A percentile compares a stretch with the other conserved stretches of the same genome.
Evolutionary conservation across 148 eudicot genomes (phyloP).

Genomic region (Agrostemma githago): DNA sequence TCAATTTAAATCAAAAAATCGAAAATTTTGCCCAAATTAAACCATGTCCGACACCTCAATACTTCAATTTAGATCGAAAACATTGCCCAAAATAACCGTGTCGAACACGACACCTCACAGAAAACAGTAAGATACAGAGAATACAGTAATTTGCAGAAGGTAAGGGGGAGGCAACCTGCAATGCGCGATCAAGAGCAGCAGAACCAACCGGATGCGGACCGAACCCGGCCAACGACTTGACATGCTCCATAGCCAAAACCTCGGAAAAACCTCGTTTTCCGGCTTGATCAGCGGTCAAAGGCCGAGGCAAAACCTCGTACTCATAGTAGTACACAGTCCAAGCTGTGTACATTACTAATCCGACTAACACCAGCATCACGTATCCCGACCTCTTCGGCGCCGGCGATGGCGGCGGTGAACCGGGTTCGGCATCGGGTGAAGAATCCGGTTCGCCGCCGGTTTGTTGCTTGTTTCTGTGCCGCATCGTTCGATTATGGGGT

Average conservation of each 20-base stretch:
- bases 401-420: conserved; percentile 3
- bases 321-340: conserved; percentile 71
- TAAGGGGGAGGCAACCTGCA: conserved; percentile 39
- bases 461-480: conserved; percentile 21
- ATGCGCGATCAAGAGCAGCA: conserved; percentile 59
- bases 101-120: too few species aligned
- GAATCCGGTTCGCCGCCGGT: conserved; percentile 15
- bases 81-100: too few species aligned
- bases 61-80: too few species aligned
- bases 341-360: conserved; percentile 45
- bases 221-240: conserved; percentile 45
- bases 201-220: conserved; percentile 95
- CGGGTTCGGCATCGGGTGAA: conserved; percentile 1
- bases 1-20: too few species aligned
- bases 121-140: too few species aligned
- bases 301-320: conserved; percentile 53
- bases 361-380: conserved; percentile 50
- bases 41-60: too few species aligned
- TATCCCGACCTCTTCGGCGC: conserved; percentile 49
- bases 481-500: conserved; percentile 12
- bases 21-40: too few species aligned
- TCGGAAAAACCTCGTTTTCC: conserved; percentile 93
- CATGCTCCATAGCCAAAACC: conserved; percentile 72
- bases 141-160: too few species aligned
- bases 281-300: conserved; percentile 54